Evolutionary conservation across 2,329 filamentous ascomycete genomes (phyloP), one percentile per base, ranked within the genome.

Genomic region (Colletotrichum viniferum): DNA sequence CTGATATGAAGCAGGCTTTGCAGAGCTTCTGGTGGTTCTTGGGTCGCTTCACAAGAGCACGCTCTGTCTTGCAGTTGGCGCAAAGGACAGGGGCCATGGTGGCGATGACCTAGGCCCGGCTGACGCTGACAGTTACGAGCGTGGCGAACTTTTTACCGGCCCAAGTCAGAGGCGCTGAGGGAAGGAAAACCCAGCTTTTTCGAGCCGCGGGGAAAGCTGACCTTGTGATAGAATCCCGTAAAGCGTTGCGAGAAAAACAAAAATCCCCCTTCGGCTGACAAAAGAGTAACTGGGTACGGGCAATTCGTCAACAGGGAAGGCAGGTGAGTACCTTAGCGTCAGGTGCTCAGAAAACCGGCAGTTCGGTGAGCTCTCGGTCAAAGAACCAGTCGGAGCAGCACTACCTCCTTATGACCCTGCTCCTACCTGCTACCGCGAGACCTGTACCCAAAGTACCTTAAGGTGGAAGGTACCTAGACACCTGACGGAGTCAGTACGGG

Each of bases 1-100:
- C 90, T 13, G 87, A 81, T 70, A 98, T 91, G 85, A 99, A 99
- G 85, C 97, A 99, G 6, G 88, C 85, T 80, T 94, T 96, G 90
- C 97, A 99, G 62, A 99, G 90, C 81, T 98, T 98, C 79, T 97
- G 93, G 80, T 97, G 92, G 81, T 98, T 98, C 84, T 98, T 98
- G 2, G 97, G 96, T 32, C 97, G 92, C 77, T 98, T 95, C 73
- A 99, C 97, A 24, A 98, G 90, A 7, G 97, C 96, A 75, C 96
- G 92, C 77, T 94, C 90, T 26, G 88, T 90, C 77, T 94, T 90
- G 86, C 97, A 99, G 78, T 93, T 88, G 67, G 92, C 92, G 83
- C 97, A 99, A 26, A 90, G 86, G 24, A 91, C 89, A 26, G 96
- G 95, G 9, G 96, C 89, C 96, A 98, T 98, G 30, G 80, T 79